Base-by-base conservation (phyloP, 2,329 filamentous ascomycete genomes). In the Scopulariopsis brevicaulis region DNA sequence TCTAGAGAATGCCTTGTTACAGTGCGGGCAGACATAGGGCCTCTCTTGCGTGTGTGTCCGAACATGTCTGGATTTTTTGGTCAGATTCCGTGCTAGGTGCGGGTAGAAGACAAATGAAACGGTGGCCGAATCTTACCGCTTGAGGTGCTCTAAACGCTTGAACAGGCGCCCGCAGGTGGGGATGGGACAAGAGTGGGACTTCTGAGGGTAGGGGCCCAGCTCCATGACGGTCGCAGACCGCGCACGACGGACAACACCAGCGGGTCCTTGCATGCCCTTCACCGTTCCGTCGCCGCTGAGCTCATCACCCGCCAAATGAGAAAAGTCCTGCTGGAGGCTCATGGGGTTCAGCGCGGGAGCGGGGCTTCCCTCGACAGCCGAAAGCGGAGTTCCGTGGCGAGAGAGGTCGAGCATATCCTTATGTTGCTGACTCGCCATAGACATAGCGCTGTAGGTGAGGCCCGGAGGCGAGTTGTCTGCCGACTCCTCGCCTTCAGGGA, bases 21-120 rank as follows among this genome's bases (percentile, higher is more conserved):
- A 99, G 73, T 96, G 87, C 65, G 89, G 89, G 83, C 94, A 99
- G 70, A 95, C 87, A 75, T 99, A 99, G 66, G 94, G 94, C 76
- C 93, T 90, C 80, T 99, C 94, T 80, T 99, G 94, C 59, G 94
- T 99, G 80, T 99, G 94, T 68, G 94, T 99, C 76, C 94, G 89
- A 73, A 99, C 94, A 77, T 99, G 94, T 81, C 92, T 96, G 82
- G 71, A 77, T 70, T 69, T n/a, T 34, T 37, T 69, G 68, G 73
- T 77, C 68, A 77, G 75, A 77, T 75, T 54, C 71, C 66, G 71
- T 65, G 68, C 65, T 69, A 71, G 69, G 69, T 65, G 65, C 59
- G 62, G 64, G 52, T 73, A 68, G 63, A 64, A 71, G 74, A 70
- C 63, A 70, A 67, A 68, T 67, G 68, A 71, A 68, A 68, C 69